Conservation (phyloP, 805 yeast species). For the Kurtzmaniella fragi region DNA sequence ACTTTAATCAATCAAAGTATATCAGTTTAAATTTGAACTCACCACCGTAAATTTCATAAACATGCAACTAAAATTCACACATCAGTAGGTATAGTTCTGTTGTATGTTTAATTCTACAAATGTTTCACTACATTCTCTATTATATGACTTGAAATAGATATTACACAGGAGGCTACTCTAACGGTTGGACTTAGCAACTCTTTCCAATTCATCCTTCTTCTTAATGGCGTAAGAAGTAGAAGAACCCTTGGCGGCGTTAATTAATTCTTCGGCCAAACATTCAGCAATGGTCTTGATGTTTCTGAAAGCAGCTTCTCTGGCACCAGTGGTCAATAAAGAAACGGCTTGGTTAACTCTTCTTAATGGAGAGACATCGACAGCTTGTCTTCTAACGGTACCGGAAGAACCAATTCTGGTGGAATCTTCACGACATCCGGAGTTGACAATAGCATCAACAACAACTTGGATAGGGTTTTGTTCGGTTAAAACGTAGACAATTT, state of each 20-base stretch:
- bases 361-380: constrained; percentile 99
- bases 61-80: no score
- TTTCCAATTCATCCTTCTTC: constrained; percentile 99
- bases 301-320: constrained; percentile 99
- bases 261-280: constrained; percentile 99
- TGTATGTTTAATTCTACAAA: no score
- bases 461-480: constrained; percentile 99
- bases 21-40: no score
- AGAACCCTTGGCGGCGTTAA: constrained; percentile 99
- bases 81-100: no score
- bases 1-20: no score
- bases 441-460: constrained; percentile 97
- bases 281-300: constrained; percentile 99
- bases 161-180: constrained; percentile 44
- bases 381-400: constrained; percentile 99
- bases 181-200: constrained; percentile 99
- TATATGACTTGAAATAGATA: constrained; percentile 16
- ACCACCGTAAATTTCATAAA: no score
- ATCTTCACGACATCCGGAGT: constrained; percentile 99
- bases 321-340: constrained; percentile 97
- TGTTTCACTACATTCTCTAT: constrained; percentile 10
- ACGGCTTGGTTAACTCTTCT: constrained; percentile 99
- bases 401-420: constrained; percentile 99
- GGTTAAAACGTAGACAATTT: constrained; percentile 93
- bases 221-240: constrained; percentile 99